Conservation (phyloP, 2,329 filamentous ascomycete genomes). For the Trichoderma semiorbis region DNA sequence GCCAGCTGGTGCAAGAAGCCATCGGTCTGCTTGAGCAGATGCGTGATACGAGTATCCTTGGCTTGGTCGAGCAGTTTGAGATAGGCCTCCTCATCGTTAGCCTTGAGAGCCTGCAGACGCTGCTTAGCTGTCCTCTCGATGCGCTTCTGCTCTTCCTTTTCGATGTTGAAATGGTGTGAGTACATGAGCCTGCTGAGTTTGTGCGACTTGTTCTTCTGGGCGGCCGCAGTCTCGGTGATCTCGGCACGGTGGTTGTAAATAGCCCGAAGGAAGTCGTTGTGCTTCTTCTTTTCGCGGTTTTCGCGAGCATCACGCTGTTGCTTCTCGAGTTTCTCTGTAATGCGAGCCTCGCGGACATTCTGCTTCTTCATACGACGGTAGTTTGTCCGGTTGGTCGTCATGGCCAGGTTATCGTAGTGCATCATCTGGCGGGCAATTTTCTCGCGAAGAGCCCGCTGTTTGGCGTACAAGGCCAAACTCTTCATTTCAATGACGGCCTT, state of each 20-base stretch:
- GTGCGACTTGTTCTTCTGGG: slow-evolving; percentile 70
- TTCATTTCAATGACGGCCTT: slow-evolving; percentile 96
- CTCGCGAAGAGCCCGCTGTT: slow-evolving; percentile 81
- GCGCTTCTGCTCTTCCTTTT: slow-evolving; percentile 98
- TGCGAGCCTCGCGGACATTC: slow-evolving; percentile 87
- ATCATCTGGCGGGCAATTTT: slow-evolving; percentile 90
- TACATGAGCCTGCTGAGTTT: slow-evolving; percentile 90
- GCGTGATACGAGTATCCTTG: slow-evolving; percentile 98
- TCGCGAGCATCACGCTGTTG: slow-evolving; percentile 96
- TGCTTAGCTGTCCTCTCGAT: slow-evolving; percentile 98
- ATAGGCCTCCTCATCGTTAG: slow-evolving; percentile 98
- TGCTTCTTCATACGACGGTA: slow-evolving; percentile 98
- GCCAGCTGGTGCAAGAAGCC: slow-evolving; percentile 96
- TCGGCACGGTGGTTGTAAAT: slow-evolving; percentile 80
- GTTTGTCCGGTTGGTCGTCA: slow-evolving; percentile 88
- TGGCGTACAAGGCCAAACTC: slow-evolving; percentile 79
- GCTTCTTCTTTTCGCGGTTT: slow-evolving; percentile 96
- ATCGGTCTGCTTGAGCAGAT: slow-evolving; percentile 93
- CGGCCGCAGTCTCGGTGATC: slow-evolving; percentile 63
- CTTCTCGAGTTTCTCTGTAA: slow-evolving; percentile 98
- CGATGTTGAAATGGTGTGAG: slow-evolving; percentile 87
- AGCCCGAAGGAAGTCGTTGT: slow-evolving; percentile 84
- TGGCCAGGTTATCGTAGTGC: slow-evolving; percentile 91
- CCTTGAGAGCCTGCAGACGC: slow-evolving; percentile 97
- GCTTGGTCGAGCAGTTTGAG: slow-evolving; percentile 96